phyloP scores from a whole-genome alignment of 2,329 filamentous ascomycete genomes.

The Diaporthe humulicola region DNA sequence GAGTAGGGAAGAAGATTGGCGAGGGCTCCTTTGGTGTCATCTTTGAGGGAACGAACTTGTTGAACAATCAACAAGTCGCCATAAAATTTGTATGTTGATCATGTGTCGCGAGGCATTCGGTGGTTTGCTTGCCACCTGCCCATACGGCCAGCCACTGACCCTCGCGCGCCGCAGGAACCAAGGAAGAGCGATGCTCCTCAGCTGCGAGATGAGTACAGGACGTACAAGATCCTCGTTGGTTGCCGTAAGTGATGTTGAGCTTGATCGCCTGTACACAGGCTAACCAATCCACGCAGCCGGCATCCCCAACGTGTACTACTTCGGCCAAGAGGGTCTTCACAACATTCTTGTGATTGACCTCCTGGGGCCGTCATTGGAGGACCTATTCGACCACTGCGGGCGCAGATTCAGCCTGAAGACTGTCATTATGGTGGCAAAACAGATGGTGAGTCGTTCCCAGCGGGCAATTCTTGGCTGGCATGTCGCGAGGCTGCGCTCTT shows the following conservation, averaged over 20 bases:
- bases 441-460: slow-evolving; percentile 77
- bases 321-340: slow-evolving; percentile 97
- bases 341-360: slow-evolving; percentile 99
- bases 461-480: neutral
- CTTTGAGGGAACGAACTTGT: slow-evolving; percentile 96
- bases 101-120: slow-evolving; percentile 2
- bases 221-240: slow-evolving; percentile 99
- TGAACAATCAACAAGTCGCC: slow-evolving; percentile 99
- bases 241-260: slow-evolving; percentile 81
- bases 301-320: slow-evolving; percentile 99
- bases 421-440: slow-evolving; percentile 98
- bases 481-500: neutral
- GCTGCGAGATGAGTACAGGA: slow-evolving; percentile 97
- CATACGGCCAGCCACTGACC: slow-evolving; percentile 35
- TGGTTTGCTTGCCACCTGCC: neutral
- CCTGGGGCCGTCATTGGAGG: slow-evolving; percentile 92
- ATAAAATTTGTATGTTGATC: slow-evolving; percentile 91
- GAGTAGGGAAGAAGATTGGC: slow-evolving; percentile 99
- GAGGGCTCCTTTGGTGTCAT: slow-evolving; percentile 99
- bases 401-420: slow-evolving; percentile 97
- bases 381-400: slow-evolving; percentile 97
- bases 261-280: slow-evolving; percentile 32
- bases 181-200: slow-evolving; percentile 99
- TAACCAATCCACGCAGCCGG: slow-evolving; percentile 75
- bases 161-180: slow-evolving; percentile 77